These are phyloP conservation scores for Acrocalymma vagum DNA, from an alignment of 2,329 filamentous ascomycete genomes.

Conservation along the genomic window DNA sequence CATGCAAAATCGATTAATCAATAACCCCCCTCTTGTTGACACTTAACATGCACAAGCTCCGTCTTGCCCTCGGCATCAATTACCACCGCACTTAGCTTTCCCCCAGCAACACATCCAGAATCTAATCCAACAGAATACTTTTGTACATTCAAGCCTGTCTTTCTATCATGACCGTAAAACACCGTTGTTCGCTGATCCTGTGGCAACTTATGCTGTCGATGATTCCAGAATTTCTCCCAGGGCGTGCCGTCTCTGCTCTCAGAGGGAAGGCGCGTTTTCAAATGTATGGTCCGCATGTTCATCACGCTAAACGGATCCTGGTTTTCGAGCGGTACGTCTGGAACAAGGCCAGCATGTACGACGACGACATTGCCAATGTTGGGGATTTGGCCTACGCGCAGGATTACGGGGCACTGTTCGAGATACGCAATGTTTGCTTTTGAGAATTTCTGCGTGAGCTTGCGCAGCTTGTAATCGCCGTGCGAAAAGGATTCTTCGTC, in stretches of 20 bases:
- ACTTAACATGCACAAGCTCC: constrained; percentile 49
- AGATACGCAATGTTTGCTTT: constrained; percentile 74
- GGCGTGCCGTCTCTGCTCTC: constrained; percentile 62
- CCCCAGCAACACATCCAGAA: constrained; percentile 80
- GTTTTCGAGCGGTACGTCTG: constrained; percentile 72
- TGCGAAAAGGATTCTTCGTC: constrained; percentile 41
- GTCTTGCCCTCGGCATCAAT: constrained; percentile 64
- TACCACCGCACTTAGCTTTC: constrained; percentile 78
- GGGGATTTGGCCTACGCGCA: constrained; percentile 72
- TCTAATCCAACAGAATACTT: constrained; percentile 86
- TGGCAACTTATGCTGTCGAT: constrained; percentile 43
- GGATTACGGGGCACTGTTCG: constrained; percentile 76
- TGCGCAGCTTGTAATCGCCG: constrained; percentile 52
- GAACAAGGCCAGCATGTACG: constrained; percentile 87
- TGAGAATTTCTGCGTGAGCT: constrained; percentile 65
- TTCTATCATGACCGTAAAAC: constrained; percentile 88
- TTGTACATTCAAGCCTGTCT: constrained; percentile 71
- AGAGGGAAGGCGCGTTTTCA: constrained; percentile 67
- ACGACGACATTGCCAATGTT: constrained; percentile 72
- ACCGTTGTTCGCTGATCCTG: constrained; percentile 57
- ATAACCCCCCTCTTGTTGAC: constrained; percentile 37
- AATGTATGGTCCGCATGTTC: constrained; percentile 87
- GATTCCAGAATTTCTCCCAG: constrained; percentile 72
- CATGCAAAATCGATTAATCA: too few species aligned
- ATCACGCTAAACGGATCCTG: constrained; percentile 85